Evolutionary conservation across 495 filamentous ascomycete genomes (phyloP).

Genomic region (Cercophora samala): DNA sequence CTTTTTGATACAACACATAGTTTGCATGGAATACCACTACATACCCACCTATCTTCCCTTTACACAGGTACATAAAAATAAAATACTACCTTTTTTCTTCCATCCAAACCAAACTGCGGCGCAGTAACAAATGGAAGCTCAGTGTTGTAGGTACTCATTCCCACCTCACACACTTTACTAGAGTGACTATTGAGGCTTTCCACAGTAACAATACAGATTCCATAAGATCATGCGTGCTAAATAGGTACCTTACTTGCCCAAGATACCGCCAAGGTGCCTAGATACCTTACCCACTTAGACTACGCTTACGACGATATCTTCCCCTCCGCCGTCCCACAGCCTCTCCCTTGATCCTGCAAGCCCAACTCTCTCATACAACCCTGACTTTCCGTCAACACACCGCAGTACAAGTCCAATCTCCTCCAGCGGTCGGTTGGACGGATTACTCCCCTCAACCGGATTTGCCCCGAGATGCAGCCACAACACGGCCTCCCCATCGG

Average conservation of each 20-base stretch:
- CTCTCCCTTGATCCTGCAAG: not conserved
- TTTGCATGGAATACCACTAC: not conserved
- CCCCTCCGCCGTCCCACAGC: not conserved
- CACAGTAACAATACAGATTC: no score
- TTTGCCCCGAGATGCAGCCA: not conserved
- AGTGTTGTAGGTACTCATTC: no score
- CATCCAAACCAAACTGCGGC: no score
- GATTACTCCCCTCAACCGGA: not conserved
- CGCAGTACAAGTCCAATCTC: not conserved
- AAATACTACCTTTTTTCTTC: not conserved
- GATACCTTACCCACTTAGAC: not conserved
- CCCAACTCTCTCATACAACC: not conserved
- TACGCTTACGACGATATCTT: not conserved
- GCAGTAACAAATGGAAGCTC: no score
- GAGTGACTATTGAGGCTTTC: no score
- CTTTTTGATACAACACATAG: not conserved
- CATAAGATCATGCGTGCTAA: no score
- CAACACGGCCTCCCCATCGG: not conserved
- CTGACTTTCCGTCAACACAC: not conserved
- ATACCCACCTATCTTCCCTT: not conserved
- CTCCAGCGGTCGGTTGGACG: not conserved
- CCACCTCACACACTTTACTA: no score
- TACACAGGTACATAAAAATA: not conserved
- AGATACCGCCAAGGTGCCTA: no score
- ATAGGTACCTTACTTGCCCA: no score